These are phyloP conservation scores for Pichia sp. DNA, from an alignment of 1,139 yeast species.

Conservation along the genomic window DNA sequence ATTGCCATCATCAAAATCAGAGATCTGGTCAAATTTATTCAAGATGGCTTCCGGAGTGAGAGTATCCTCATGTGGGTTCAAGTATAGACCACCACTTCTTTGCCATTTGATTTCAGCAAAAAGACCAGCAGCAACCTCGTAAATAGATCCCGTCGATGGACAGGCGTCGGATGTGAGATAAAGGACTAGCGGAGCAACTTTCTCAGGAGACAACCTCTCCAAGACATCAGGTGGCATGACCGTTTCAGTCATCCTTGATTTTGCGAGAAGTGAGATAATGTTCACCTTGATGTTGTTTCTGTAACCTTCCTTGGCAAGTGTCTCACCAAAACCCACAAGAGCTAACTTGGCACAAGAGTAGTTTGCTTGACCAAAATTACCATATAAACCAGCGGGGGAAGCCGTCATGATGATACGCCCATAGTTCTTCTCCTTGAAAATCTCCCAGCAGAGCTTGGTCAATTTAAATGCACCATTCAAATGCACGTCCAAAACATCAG, in stretches of 20 bases:
- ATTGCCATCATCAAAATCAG: constrained; percentile 52
- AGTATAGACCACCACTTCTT: constrained; percentile 77
- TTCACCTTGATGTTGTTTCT: constrained; percentile 80
- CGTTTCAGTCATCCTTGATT: constrained; percentile 92
- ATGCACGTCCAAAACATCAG: constrained; percentile 78
- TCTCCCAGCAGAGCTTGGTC: constrained; percentile 90
- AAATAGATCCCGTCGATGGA: constrained; percentile 62
- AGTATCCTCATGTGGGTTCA: constrained; percentile 61
- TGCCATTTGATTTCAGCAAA: constrained; percentile 94
- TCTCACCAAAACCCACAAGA: constrained; percentile 85
- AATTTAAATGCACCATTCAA: constrained; percentile 83
- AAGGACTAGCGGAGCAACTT: constrained; percentile 84
- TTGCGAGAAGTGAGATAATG: constrained; percentile 89
- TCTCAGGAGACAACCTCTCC: constrained; percentile 76
- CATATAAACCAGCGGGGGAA: constrained; percentile 95
- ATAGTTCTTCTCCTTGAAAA: constrained; percentile 72
- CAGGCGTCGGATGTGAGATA: constrained; percentile 63
- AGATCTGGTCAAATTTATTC: constrained; percentile 56
- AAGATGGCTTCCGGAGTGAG: constrained; percentile 86
- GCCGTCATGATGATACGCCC: constrained; percentile 91
- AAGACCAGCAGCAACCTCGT: constrained; percentile 93
- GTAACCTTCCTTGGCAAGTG: constrained; percentile 89
- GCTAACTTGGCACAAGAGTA: constrained; percentile 93
- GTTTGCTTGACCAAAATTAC: constrained; percentile 95
- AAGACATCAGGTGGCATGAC: constrained; percentile 81